phyloP scores from a whole-genome alignment of 2,329 filamentous ascomycete genomes.

The Phaeosphaeria sp. region DNA sequence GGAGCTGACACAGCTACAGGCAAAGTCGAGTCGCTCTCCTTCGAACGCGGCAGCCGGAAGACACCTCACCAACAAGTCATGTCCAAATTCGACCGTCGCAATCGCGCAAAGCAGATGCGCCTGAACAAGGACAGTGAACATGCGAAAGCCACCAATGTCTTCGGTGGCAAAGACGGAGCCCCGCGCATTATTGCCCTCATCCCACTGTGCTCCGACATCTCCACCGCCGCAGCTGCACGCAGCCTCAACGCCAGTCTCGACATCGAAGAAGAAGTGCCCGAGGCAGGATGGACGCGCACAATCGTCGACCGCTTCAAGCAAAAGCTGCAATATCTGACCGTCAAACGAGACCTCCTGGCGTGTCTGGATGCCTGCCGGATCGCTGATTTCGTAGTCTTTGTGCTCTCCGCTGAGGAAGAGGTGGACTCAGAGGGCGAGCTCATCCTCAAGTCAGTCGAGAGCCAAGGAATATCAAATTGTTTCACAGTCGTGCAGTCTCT shows the following conservation, averaged over 20 bases:
- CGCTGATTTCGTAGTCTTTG: conserved; percentile 88
- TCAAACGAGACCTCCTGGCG: conserved; percentile 74
- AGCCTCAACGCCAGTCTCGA: conserved; percentile 81
- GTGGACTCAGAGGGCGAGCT: conserved; percentile 85
- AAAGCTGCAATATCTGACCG: conserved; percentile 83
- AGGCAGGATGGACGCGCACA: conserved; percentile 67
- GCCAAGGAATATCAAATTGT: conserved; percentile 93
- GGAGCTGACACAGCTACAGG: conserved; percentile 58
- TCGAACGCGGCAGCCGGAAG: conserved; percentile 77
- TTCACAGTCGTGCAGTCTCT: conserved; percentile 83
- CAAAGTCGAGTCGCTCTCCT: conserved; percentile 67
- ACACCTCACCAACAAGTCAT: conserved; percentile 96
- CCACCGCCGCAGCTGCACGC: conserved; percentile 70
- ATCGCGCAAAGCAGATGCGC: conserved; percentile 91
- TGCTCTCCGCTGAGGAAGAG: conserved; percentile 82
- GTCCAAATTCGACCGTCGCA: conserved; percentile 94
- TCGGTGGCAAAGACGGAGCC: conserved; percentile 84
- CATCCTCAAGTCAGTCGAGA: conserved; percentile 85
- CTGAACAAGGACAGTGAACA: conserved; percentile 83
- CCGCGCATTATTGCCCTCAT: conserved; percentile 88
- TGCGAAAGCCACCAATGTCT: conserved; percentile 78
- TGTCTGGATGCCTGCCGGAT: conserved; percentile 85
- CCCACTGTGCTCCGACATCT: conserved; percentile 77
- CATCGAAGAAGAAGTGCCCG: conserved; percentile 68
- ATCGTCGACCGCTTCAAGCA: conserved; percentile 93